These are phyloP conservation scores for Penicillium roqueforti DNA, from an alignment of 495 filamentous ascomycete genomes.

Conservation along the genomic window DNA sequence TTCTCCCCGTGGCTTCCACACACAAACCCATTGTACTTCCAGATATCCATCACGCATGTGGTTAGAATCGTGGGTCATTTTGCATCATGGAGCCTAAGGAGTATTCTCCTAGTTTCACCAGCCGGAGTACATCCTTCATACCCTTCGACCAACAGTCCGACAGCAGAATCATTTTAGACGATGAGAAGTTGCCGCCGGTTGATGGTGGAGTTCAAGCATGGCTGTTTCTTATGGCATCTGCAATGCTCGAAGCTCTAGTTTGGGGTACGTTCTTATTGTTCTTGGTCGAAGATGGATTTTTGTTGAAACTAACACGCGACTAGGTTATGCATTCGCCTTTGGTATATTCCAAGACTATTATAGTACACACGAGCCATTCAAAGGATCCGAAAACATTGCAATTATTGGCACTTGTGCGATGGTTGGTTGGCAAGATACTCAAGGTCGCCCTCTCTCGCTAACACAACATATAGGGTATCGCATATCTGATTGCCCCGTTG, in stretches of 20 bases:
- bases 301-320: not conserved
- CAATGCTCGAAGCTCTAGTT: constrained; percentile 57
- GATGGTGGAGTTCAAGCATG: constrained; percentile 62
- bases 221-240: constrained; percentile 57
- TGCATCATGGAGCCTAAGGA: constrained; percentile 5
- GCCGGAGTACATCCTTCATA: not conserved
- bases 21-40: not conserved
- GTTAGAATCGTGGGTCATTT: not conserved
- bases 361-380: constrained; percentile 43
- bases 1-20: not conserved
- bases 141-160: constrained; percentile 7
- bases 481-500: constrained; percentile 46
- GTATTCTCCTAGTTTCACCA: constrained; percentile 7
- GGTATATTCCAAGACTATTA: constrained; percentile 60
- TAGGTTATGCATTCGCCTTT: constrained; percentile 61
- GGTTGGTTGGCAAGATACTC: constrained; percentile 15
- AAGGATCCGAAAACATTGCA: constrained; percentile 36
- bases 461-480: constrained; percentile 28
- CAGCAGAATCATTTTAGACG: not conserved
- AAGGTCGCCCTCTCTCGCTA: not conserved
- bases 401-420: constrained; percentile 45
- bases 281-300: not conserved
- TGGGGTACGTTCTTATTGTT: constrained; percentile 48
- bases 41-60: not conserved
- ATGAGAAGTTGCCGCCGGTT: constrained; percentile 41